Evolutionary conservation across 1,284 basidiomycete genomes (phyloP).

Genomic region (Heterobasidion irregulare): DNA sequence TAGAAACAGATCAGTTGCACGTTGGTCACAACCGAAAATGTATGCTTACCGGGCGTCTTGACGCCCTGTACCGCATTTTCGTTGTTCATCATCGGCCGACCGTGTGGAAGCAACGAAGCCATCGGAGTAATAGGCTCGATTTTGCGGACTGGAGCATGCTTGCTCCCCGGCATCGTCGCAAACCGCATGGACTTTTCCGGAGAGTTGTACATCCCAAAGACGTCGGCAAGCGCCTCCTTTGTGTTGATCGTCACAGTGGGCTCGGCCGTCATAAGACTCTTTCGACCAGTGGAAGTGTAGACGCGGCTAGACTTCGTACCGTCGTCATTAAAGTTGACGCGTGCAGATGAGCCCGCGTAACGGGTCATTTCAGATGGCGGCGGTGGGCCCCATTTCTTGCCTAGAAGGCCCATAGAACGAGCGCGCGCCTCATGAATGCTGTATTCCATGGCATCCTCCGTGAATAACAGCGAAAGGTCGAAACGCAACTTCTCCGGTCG

Average conservation of each 20-base stretch:
- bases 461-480: conserved; percentile 59
- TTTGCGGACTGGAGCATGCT: conserved; percentile 60
- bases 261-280: conserved; percentile 29
- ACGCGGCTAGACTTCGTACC: conserved; percentile 34
- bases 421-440: conserved; percentile 71
- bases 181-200: conserved; percentile 65
- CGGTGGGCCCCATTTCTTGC: conserved; percentile 73
- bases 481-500: conserved; percentile 64
- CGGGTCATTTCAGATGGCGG: conserved; percentile 35
- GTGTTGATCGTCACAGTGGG: conserved; percentile 79
- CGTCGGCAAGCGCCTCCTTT: conserved; percentile 87
- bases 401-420: conserved; percentile 66
- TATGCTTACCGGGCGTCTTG: conserved; percentile 29
- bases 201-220: conserved; percentile 90
- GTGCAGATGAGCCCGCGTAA: conserved; percentile 6
- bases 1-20: conserved; percentile 2
- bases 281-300: conserved; percentile 16
- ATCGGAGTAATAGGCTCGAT: conserved; percentile 38
- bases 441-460: conserved; percentile 60
- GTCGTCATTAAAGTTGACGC: conserved; percentile 47
- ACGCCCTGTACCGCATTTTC: conserved; percentile 27
- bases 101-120: conserved; percentile 17
- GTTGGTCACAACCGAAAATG: not conserved
- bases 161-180: conserved; percentile 44
- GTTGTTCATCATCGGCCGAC: conserved; percentile 10